These are phyloP conservation scores for Bryum argenteum DNA, from an alignment of 225 moss, liverwort and hornwort genomes.

Conservation along the genomic window DNA sequence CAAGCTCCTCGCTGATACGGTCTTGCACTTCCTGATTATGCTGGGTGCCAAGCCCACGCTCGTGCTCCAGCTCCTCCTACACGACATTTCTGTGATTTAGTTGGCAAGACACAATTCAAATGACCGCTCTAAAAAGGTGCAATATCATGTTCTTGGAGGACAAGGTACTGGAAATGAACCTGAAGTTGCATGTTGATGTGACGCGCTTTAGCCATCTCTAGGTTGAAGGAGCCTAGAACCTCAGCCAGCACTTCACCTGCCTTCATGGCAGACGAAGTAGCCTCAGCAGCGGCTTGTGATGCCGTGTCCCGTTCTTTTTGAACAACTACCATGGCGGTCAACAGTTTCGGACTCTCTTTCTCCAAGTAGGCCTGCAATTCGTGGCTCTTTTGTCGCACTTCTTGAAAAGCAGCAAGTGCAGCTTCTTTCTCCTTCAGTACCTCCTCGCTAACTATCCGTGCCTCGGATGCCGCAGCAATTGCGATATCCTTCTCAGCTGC, in stretches of 20 bases:
- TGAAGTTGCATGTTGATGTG: conserved; percentile 63
- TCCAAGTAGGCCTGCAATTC: conserved; percentile 75
- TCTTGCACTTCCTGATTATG: conserved; percentile 71
- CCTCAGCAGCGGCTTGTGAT: conserved; percentile 74
- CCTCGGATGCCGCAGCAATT: conserved; percentile 42
- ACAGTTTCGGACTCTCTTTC: conserved; percentile 65
- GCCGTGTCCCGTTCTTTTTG: conserved; percentile 78
- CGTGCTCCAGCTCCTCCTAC: conserved; percentile 64
- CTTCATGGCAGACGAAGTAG: conserved; percentile 73
- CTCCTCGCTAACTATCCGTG: conserved; percentile 43
- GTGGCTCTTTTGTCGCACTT: conserved; percentile 59
- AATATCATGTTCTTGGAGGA: background rate
- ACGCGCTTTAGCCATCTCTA: conserved; percentile 74
- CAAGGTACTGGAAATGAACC: conserved; percentile 27
- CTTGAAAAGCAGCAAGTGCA: conserved; percentile 51
- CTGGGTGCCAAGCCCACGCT: conserved; percentile 36
- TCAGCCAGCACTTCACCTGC: conserved; percentile 76
- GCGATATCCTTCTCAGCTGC: conserved; percentile 66
- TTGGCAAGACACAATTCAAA: background rate
- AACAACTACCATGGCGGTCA: conserved; percentile 59
- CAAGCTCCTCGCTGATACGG: conserved; percentile 80
- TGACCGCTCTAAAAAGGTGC: background rate
- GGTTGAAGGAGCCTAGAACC: conserved; percentile 70
- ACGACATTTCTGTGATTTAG: background rate
- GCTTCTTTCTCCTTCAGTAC: conserved; percentile 42